Evolutionary conservation across 2,329 filamentous ascomycete species (phyloP), one percentile per base, ranked within the genome.

Genomic region (Xylariaceae sp.): DNA sequence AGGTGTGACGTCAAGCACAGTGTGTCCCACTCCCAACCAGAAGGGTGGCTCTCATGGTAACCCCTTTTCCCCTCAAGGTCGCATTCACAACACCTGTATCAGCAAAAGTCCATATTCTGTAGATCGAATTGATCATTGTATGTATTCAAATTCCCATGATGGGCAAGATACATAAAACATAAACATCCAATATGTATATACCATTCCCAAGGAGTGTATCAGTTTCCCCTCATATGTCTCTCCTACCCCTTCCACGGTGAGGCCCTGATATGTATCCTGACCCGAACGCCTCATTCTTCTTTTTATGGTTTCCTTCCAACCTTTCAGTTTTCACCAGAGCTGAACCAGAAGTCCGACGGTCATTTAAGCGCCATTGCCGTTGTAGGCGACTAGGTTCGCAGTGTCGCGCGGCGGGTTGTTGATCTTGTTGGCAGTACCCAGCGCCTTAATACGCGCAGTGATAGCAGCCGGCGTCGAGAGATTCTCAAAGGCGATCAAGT

Each of bases 401-500:
- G 69, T 69, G 17, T 64, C 64, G 30, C 58, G 64, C 10, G 63
- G 68, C 51, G 67, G 17, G 30, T 64, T 58, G 9, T 57, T 44
- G 58, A 69, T 64, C 53, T 54, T 59, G 23, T 59, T 62, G 1
- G 64, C 51, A 13, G 68, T 70, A 50, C 60, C 67, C 23, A 70
- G 59, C 11, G 64, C 68, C 60, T 69, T 69, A 18, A 72, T 69
- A 62, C 70, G 70, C 60, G 53, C 62, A 34, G 64, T 68, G 57
- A 70, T 60, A 7, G 63, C 65, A 15, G 64, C 72, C 1, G 81
- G 79, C 34, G 74, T 76, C 4, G 62, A 64, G 48, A 77, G 70
- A 39, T 70, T 66, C 70, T 82, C 78, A 1, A 79, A 69, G 3
- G 69, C 74, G 61, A 80, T 71, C 18, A 87, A 70, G 70, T 87